Percentiles rank a stretch among this genome's conserved stretches.
phyloP scores from a whole-genome alignment of 2,329 filamentous ascomycete species.

The Hymenoscyphus albidus region DNA sequence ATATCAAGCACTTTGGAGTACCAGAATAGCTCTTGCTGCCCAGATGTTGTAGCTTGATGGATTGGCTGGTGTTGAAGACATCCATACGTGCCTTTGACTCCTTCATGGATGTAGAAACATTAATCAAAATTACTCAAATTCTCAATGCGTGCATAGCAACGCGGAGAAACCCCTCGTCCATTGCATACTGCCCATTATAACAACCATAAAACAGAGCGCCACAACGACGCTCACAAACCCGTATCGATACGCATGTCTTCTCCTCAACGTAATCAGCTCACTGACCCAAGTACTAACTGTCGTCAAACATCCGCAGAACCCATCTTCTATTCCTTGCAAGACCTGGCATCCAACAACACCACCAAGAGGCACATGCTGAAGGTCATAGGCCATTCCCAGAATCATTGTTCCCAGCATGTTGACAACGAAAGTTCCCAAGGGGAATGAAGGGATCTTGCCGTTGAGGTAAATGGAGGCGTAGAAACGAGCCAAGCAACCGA shows the following conservation, averaged over 20 bases:
- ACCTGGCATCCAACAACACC: slow-evolving; percentile 63
- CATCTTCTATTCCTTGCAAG: slow-evolving; percentile 62
- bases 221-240: slow-evolving; percentile 56
- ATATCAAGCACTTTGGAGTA: no score
- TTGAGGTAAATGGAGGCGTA: slow-evolving; percentile 72
- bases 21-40: no score
- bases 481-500: slow-evolving; percentile 73
- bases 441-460: slow-evolving; percentile 61
- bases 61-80: background rate
- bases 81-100: background rate
- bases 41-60: no score
- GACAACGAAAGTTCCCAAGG: slow-evolving; percentile 78
- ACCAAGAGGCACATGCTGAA: slow-evolving; percentile 62
- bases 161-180: slow-evolving; percentile 61
- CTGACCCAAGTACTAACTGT: slow-evolving; percentile 66
- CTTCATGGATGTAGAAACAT: background rate
- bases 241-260: slow-evolving; percentile 64
- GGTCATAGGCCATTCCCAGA: slow-evolving; percentile 71
- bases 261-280: slow-evolving; percentile 52
- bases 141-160: slow-evolving; percentile 29
- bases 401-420: slow-evolving; percentile 76
- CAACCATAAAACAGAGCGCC: slow-evolving; percentile 57
- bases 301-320: slow-evolving; percentile 63
- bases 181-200: slow-evolving; percentile 69
- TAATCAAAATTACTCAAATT: no score